Base-by-base conservation (phyloP, 2,329 filamentous ascomycete genomes). In the Cladosporium sp. region DNA sequence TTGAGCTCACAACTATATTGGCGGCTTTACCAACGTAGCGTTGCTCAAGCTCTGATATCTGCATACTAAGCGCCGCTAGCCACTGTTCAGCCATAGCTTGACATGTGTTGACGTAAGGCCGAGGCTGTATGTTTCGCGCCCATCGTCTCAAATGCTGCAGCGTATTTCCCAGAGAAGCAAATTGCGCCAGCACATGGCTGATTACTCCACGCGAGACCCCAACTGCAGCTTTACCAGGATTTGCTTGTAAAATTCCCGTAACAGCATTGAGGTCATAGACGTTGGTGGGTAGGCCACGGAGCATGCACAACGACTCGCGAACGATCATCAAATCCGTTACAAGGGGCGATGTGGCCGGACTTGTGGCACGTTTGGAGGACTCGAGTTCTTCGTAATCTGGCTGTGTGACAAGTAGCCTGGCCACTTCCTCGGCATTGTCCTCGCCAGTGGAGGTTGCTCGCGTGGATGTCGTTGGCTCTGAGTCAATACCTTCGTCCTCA, bases 221-320 rank as follows among this genome's bases (percentile, higher is more conserved):
- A 12, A 59, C 60, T 32, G 61, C 66, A 7, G 63, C 64, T 24
- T 62, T 57, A n/a, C 19, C n/a, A 4, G 40, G 19, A 15, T 13
- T 55, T 37, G 40, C 20, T 36, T 37, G 12, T 13, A 55, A 10
- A 1, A 17, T 25, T 28, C 52, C 28, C 32, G 54, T 68, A 12
- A 6, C 15, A n/a, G 45, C 20, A 64, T 76, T 71, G 62, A 66
- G 61, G 9, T 64, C 57, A 65, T 92, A 96, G 1, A 96, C 68
- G 1, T 85, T 87, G 2, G 89, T 93, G 5, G 86, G 82, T 3
- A 94, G 75, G 0, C 92, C 92, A 55, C 85, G 83, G 0, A 97
- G 80, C 90, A 97, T 95, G 66, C 90, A 93, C 0, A 97, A 77
- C 0, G 85, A 83, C 67, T 97, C 91, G 48, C 91, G 84, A 24